phyloP scores from a whole-genome alignment of 352 stramenopile species.

The Phytophthora syringae region DNA sequence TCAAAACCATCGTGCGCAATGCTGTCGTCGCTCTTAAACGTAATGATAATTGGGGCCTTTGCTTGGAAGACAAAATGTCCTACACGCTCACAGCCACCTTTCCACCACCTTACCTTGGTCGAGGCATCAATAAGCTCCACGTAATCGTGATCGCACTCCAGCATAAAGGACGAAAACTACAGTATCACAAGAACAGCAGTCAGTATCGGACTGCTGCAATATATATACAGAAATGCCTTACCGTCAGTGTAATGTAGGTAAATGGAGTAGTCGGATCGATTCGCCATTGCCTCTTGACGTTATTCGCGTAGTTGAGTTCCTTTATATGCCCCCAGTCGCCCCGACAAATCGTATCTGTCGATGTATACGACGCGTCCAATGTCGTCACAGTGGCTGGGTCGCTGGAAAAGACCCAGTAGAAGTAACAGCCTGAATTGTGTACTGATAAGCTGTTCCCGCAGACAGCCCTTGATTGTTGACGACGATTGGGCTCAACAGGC shows the following conservation, averaged over 20 bases:
- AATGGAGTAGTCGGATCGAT: constrained; percentile 37
- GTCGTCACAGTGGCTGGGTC: constrained; percentile 20
- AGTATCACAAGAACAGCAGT: constrained; percentile 1
- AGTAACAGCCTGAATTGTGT: constrained; percentile 22
- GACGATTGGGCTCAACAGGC: background rate
- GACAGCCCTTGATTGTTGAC: background rate
- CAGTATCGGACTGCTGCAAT: background rate
- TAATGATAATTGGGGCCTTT: constrained; percentile 36
- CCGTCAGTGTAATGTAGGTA: constrained; percentile 39
- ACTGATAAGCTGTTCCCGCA: constrained; percentile 26
- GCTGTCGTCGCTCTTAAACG: constrained; percentile 50
- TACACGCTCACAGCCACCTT: constrained; percentile 53
- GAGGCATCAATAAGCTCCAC: constrained; percentile 47
- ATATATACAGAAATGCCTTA: constrained; percentile 8
- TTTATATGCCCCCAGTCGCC: constrained; percentile 33
- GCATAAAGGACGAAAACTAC: constrained; percentile 50
- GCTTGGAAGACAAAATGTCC: constrained; percentile 52
- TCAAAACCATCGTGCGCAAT: constrained; percentile 52
- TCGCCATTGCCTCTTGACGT: constrained; percentile 39
- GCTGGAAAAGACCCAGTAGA: constrained; percentile 18
- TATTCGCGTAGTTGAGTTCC: constrained; percentile 45
- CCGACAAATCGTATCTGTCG: constrained; percentile 30
- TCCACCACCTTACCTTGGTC: constrained; percentile 48
- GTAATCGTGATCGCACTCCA: constrained; percentile 75
- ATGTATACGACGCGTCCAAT: constrained; percentile 7